Percentiles rank a stretch among this genome's conserved stretches.
phyloP scores from a whole-genome alignment of 257 asterid species.

The Solanum microdontum region DNA sequence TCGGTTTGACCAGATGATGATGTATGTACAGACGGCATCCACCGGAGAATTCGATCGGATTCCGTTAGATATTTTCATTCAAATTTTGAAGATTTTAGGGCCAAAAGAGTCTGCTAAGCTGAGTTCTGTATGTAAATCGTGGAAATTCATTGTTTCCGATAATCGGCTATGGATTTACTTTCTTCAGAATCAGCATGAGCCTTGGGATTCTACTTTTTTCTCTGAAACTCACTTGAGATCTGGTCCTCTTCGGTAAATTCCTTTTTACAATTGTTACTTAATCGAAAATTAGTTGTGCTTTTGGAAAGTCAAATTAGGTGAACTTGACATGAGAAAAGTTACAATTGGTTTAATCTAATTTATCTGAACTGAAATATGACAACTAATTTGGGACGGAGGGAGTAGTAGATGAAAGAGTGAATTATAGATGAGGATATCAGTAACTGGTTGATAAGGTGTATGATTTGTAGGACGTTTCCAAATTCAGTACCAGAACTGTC shows the following conservation, averaged over 20 bases:
- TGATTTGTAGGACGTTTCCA: constrained; percentile 53
- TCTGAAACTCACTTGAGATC: constrained; percentile 67
- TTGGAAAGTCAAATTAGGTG: background rate
- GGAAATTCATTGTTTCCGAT: constrained; percentile 62
- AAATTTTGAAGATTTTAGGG: constrained; percentile 53
- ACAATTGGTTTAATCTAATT: background rate
- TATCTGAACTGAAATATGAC: background rate
- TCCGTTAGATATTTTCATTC: constrained; percentile 62
- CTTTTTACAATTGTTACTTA: background rate
- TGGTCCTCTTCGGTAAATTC: constrained; percentile 71
- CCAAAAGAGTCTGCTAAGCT: constrained; percentile 71
- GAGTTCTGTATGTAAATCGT: constrained; percentile 63
- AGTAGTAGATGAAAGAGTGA: background rate
- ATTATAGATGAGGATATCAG: background rate
- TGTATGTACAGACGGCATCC: constrained; percentile 40
- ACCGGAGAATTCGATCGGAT: constrained; percentile 81
- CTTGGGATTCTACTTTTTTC: constrained; percentile 77
- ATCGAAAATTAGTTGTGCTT: background rate
- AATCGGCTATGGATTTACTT: constrained; percentile 88
- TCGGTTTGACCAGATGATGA: constrained; percentile 37
- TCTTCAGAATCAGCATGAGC: constrained; percentile 68
- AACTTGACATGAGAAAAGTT: background rate
- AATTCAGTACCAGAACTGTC: constrained; percentile 67
- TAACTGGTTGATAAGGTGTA: background rate
- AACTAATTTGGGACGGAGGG: background rate